Evolutionary conservation across 1,284 basidiomycete species (phyloP).

Genomic region (Pseudozyma hubeiensis): DNA sequence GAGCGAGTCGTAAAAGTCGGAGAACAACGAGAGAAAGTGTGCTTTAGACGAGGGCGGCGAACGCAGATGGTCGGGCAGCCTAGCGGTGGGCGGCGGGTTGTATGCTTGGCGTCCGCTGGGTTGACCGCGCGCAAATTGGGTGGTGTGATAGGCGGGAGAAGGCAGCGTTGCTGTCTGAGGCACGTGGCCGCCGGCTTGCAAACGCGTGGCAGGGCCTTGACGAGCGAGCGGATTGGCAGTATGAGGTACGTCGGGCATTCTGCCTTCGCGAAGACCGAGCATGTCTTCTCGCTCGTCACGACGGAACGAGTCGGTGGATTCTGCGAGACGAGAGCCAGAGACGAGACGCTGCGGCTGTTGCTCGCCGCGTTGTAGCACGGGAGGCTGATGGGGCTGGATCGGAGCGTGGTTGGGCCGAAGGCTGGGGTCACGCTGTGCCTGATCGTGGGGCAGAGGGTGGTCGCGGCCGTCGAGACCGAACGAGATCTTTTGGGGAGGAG

Average conservation of each 20-base stretch:
- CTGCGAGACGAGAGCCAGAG: slow-evolving; percentile 20
- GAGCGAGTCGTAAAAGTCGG: slow-evolving; percentile 66
- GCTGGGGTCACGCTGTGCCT: slow-evolving; percentile 17
- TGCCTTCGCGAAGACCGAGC: slow-evolving; percentile 31
- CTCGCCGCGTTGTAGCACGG: slow-evolving; percentile 18
- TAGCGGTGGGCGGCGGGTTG: slow-evolving; percentile 32
- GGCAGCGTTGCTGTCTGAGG: slow-evolving; percentile 62
- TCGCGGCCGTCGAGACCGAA: slow-evolving; percentile 49
- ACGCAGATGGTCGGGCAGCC: slow-evolving; percentile 54
- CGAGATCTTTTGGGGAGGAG: slow-evolving; percentile 62
- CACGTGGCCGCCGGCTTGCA: slow-evolving; percentile 46
- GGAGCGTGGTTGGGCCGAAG: slow-evolving; percentile 21
- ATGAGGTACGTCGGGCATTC: slow-evolving; percentile 45
- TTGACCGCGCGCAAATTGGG: slow-evolving; percentile 45
- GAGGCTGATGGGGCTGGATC: slow-evolving; percentile 14
- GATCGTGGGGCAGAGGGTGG: slow-evolving; percentile 33
- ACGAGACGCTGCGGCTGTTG: slow-evolving; percentile 36
- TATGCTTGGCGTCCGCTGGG: slow-evolving; percentile 27
- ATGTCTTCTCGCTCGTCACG: slow-evolving; percentile 39
- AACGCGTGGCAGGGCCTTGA: slow-evolving; percentile 27
- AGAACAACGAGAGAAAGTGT: slow-evolving; percentile 65
- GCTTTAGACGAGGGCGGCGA: slow-evolving; percentile 58
- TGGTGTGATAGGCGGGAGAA: slow-evolving; percentile 65
- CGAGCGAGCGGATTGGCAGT: slow-evolving; percentile 43
- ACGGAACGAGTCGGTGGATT: slow-evolving; percentile 20